A percentile compares a stretch with the other conserved stretches of the same genome.
Evolutionary conservation across 2,329 filamentous ascomycete genomes (phyloP).

Genomic region (Aspergillus pseudoglaucus): DNA sequence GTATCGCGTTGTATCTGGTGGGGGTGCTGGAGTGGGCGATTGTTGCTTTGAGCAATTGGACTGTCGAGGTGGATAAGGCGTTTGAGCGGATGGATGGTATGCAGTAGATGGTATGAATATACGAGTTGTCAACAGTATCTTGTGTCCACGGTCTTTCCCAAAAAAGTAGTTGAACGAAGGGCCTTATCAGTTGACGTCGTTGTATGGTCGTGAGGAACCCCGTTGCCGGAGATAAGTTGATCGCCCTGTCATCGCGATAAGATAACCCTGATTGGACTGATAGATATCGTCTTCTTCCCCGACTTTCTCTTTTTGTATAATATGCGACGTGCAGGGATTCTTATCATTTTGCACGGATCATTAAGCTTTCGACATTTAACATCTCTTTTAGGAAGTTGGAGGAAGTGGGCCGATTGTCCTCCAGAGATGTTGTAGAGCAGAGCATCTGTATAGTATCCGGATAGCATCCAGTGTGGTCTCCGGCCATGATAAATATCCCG

Average conservation of each 20-base stretch:
- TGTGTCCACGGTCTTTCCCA: background rate
- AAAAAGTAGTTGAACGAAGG: background rate
- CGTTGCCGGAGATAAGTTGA: background rate
- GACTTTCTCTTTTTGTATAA: slow-evolving; percentile 15
- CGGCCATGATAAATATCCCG: background rate
- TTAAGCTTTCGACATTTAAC: background rate
- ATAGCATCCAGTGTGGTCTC: background rate
- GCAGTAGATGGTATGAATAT: slow-evolving; percentile 15
- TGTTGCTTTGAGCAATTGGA: slow-evolving; percentile 71
- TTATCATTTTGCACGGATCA: background rate
- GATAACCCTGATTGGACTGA: background rate
- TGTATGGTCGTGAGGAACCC: background rate
- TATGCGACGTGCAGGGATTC: background rate
- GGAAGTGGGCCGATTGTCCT: background rate
- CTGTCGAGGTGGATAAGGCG: slow-evolving; percentile 63
- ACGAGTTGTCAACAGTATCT: background rate
- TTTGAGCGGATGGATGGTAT: slow-evolving; percentile 61
- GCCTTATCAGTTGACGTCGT: too few relatives aligned
- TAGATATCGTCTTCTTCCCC: slow-evolving; percentile 8
- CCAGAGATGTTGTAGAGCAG: background rate
- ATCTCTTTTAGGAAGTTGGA: background rate
- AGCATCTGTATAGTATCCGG: background rate
- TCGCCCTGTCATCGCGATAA: slow-evolving; percentile 6
- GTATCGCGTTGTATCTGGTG: slow-evolving; percentile 72
- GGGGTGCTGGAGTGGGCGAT: slow-evolving; percentile 72